A percentile compares a stretch with the other conserved stretches of the same genome.
Evolutionary conservation across 202 grass and related monocot genomes (phyloP).

Genomic region (Saccharum hybrid): DNA sequence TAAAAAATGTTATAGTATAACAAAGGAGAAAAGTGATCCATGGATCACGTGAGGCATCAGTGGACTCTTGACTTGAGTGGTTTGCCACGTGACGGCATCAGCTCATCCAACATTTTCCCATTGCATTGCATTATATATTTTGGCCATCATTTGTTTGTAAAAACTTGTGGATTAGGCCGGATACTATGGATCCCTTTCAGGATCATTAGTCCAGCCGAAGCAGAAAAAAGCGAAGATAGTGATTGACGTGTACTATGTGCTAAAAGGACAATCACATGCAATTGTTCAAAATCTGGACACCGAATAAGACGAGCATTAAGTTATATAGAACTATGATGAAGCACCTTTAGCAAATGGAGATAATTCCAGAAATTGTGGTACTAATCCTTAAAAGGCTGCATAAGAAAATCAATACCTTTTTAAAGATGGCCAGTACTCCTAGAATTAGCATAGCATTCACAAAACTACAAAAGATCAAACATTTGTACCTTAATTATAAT

Average conservation of each 20-base stretch:
- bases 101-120: conserved; percentile 14
- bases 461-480: background rate
- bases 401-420: background rate
- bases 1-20: conserved; percentile 13
- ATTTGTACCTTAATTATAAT: too few relatives aligned
- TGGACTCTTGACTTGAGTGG: conserved; percentile 43
- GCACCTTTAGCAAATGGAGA: background rate
- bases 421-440: background rate
- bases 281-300: conserved; percentile 29
- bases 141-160: conserved; percentile 33
- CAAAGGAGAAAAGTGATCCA: conserved; percentile 42
- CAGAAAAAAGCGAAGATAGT: conserved; percentile 23
- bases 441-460: conserved; percentile 1
- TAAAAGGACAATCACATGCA: conserved; percentile 32
- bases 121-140: background rate
- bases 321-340: conserved; percentile 5
- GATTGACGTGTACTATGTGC: conserved; percentile 25
- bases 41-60: conserved; percentile 55
- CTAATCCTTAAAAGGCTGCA: background rate
- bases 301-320: background rate
- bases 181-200: conserved; percentile 16
- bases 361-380: conserved; percentile 30
- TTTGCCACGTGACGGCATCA: conserved; percentile 43
- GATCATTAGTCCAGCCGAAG: conserved; percentile 26
- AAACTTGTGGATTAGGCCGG: conserved; percentile 25